Evolutionary conservation across 2,329 filamentous ascomycete genomes (phyloP).

Genomic region (Gaeumannomyces tritici): DNA sequence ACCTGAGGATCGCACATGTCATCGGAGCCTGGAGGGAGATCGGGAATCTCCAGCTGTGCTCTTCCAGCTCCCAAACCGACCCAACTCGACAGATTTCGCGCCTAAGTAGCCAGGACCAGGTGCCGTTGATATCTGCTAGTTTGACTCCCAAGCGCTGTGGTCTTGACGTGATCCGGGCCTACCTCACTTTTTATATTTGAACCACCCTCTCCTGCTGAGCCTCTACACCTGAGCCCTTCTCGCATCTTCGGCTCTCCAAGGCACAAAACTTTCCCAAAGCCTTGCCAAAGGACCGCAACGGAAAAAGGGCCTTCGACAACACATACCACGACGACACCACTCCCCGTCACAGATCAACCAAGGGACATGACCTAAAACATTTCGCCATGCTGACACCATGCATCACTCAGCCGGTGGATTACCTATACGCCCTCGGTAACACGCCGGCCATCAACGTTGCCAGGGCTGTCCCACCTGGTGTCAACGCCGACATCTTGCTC

Average conservation of each 20-base stretch:
- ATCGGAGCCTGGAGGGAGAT: background rate
- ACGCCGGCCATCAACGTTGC: constrained; percentile 42
- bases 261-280: too few relatives aligned
- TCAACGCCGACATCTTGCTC: constrained; percentile 39
- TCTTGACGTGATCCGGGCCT: background rate
- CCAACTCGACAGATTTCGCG: too few relatives aligned
- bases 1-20: background rate
- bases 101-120: too few relatives aligned
- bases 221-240: background rate
- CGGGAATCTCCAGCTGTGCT: background rate
- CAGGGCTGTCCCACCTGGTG: constrained; percentile 34
- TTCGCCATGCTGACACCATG: constrained; percentile 25
- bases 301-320: too few relatives aligned
- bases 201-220: background rate
- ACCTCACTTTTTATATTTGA: too few relatives aligned
- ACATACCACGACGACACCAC: too few relatives aligned
- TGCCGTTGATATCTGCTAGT: background rate
- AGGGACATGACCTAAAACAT: background rate
- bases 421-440: constrained; percentile 41
- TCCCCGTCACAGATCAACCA: background rate
- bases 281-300: background rate
- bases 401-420: constrained; percentile 19
- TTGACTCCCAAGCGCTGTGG: background rate
- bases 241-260: background rate
- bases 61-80: background rate